Evolutionary conservation across 495 filamentous ascomycete genomes (phyloP), one percentile per base, ranked within the genome.

Genomic region (Polyplosphaeria fusca): DNA sequence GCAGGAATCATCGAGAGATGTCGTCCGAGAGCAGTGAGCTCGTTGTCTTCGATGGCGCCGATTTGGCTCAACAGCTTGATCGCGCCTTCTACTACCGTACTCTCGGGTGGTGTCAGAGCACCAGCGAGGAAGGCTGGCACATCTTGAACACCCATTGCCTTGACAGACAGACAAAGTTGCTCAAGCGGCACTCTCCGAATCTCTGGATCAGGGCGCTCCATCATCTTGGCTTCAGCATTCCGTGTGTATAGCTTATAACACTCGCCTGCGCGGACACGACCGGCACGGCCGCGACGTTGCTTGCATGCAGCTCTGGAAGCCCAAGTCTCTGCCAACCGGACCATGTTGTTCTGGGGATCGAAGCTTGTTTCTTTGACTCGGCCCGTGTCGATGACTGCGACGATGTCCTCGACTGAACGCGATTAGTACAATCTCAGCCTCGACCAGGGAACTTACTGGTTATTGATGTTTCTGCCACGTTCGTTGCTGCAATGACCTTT

Each of bases 381-480:
- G 16, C 93, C 93, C 5, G 86, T 91, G 66, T 98, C 93, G 47
- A 98, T 94, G 45, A 98, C 94, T 20, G 91, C 93, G 12, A 97
- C 91, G 28, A 97, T 86, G 64, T 98, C 93, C 53, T 93, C 88
- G 47, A 98, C n/a, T n/a, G n/a, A n/a, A n/a, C n/a, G n/a, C n/a
- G n/a, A n/a, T n/a, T n/a, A n/a, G n/a, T n/a, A n/a, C n/a, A n/a
- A n/a, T n/a, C n/a, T n/a, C n/a, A n/a, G n/a, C n/a, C n/a, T n/a
- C n/a, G n/a, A n/a, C n/a, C n/a, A n/a, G n/a, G n/a, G n/a, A n/a
- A n/a, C n/a, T n/a, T n/a, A n/a, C n/a, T 98, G 0, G 93, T 98
- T 66, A 98, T 97, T 9, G 93, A 97, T 0, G 93, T 98, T 68
- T 98, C 93, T 2, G 93, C 93, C 14, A 98, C 92, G 61, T 98